Evolutionary conservation across 2,329 filamentous ascomycete species (phyloP).

Genomic region (Botryotinia convoluta): DNA sequence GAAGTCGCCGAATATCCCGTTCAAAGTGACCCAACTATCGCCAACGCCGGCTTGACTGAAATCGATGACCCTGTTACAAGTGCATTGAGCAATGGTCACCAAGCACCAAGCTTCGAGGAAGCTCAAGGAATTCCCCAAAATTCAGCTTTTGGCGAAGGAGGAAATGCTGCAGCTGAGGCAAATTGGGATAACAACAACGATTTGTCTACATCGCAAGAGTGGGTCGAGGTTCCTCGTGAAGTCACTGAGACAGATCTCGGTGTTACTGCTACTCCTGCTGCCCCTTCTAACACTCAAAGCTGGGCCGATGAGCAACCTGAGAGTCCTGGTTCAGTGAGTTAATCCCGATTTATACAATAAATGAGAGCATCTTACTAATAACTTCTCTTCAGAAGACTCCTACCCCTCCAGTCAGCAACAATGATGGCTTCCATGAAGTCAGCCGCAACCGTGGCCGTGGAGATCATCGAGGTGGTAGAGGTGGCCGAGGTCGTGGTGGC

Average conservation of each 20-base stretch:
- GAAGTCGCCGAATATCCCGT: constrained; percentile 41
- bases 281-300: constrained; percentile 60
- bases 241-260: constrained; percentile 71
- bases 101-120: constrained; percentile 40
- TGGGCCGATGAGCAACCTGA: constrained; percentile 81
- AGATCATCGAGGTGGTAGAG: constrained; percentile 40
- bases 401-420: constrained; percentile 42
- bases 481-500: constrained; percentile 46
- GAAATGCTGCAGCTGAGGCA: constrained; percentile 60
- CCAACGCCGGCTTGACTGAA: constrained; percentile 66
- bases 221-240: constrained; percentile 66
- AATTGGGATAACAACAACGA: constrained; percentile 57
- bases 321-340: constrained; percentile 44
- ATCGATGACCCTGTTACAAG: constrained; percentile 50
- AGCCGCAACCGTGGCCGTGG: constrained; percentile 54
- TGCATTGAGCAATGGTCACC: constrained; percentile 45
- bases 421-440: constrained; percentile 73
- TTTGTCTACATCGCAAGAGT: constrained; percentile 39
- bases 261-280: constrained; percentile 53
- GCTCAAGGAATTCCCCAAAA: constrained; percentile 47
- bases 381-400: constrained; percentile 38
- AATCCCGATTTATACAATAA: constrained; percentile 24
- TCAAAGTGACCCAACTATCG: constrained; percentile 64
- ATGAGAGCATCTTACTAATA: not conserved
- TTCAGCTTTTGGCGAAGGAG: constrained; percentile 50